Percentiles rank a stretch among this genome's conserved stretches.
phyloP scores from a whole-genome alignment of 1,284 basidiomycete species.

The Amylostereum areolatum region DNA sequence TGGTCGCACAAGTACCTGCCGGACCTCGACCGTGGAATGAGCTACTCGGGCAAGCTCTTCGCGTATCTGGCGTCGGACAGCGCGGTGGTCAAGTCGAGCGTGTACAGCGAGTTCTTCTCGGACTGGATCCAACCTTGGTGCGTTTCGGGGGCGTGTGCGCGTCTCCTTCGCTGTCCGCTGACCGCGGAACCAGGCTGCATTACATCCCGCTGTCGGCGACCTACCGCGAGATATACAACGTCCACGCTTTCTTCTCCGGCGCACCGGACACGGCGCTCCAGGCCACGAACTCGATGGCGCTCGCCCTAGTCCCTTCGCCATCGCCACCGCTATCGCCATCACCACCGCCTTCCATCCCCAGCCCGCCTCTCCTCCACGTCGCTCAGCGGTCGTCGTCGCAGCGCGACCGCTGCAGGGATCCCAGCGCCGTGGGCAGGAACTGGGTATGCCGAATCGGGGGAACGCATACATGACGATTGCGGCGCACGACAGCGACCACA shows the following conservation, averaged over 20 bases:
- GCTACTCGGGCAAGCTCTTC: constrained; percentile 89
- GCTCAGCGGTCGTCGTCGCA: too few species aligned
- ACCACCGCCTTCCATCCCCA: too few species aligned
- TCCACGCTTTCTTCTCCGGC: constrained; percentile 87
- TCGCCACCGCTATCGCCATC: too few species aligned
- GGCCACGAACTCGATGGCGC: constrained; percentile 44
- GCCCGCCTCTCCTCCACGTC: too few species aligned
- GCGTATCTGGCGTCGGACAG: constrained; percentile 84
- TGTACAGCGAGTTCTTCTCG: constrained; percentile 86
- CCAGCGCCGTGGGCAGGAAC: too few species aligned
- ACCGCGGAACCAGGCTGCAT: constrained; percentile 74
- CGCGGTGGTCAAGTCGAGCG: constrained; percentile 83
- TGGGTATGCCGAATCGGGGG: too few species aligned
- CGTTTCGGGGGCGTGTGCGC: too few species aligned
- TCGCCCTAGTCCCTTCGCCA: too few species aligned
- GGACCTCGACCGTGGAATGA: constrained; percentile 92
- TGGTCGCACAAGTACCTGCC: constrained; percentile 92
- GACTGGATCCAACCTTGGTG: constrained; percentile 84
- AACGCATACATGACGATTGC: too few species aligned
- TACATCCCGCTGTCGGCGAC: constrained; percentile 85
- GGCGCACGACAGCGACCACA: too few species aligned
- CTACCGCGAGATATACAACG: constrained; percentile 89
- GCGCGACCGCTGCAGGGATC: too few species aligned
- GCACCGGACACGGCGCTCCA: constrained; percentile 56
- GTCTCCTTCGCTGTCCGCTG: too few species aligned